Base-by-base conservation (phyloP, 345 rosid genomes). In the Lepidium aucheri region DNA sequence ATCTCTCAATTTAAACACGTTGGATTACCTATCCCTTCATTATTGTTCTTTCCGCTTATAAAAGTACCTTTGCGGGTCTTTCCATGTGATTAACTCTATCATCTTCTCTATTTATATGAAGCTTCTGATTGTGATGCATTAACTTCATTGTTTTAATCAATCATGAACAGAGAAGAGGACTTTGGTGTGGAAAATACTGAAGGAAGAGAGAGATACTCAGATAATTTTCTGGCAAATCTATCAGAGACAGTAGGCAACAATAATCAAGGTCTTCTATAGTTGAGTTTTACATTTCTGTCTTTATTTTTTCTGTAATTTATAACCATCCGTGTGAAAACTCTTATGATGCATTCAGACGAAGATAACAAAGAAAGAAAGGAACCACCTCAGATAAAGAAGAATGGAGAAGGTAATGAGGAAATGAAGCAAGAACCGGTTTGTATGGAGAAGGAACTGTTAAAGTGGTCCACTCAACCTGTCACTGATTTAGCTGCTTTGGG, bases 201-300 rank as follows among this genome's bases (percentile, higher is more conserved):
- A 39, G 52, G 35, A 16, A 53, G 56, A 36, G 55, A 34, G 42
- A 35, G 30, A 45, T 59, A 62, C 33, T 22, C 17, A 4, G 12
- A 3, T 10, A 56, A 73, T 56, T 8, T 72, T 47, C 78, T 85
- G 36, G 47, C 71, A 35, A 57, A 77, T 55, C 54, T 72, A 45
- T 72, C 83, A 8, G 70, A 57, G 59, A 83, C 73, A 81, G 82
- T 85, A 7, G 42, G 13, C 3, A 9, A n/a, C 47, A 82, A 86
- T 45, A 79, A 79, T 69, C 46, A 22, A 69, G 87, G 90, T 85
- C 69, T 4, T 4, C 32, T 18, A 34, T 76, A 24, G 88, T 83
- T 42, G 41, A 36, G n/a, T 71, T 54, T 78, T 78, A 46, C 68
- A 85, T 78, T 77, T 73, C 67, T 30, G 47, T 56, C 26, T 67